These are phyloP conservation scores for Vanrija humicola DNA, from an alignment of 1,284 basidiomycete genomes.

Conservation along the genomic window DNA sequence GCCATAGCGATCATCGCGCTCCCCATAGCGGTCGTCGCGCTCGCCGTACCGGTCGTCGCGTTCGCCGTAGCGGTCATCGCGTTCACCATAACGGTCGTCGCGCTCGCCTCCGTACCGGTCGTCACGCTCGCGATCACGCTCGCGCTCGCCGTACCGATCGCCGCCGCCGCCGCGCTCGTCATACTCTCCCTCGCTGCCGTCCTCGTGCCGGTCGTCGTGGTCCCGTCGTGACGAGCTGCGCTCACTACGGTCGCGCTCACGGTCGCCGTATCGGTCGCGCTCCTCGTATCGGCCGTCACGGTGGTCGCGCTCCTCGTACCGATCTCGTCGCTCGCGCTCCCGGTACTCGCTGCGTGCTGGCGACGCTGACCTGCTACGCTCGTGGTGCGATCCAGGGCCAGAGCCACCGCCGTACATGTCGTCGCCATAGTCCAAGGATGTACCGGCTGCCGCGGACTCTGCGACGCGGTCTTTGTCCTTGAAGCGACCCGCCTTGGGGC, in stretches of 20 bases:
- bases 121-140: constrained; percentile 8
- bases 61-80: constrained; percentile 4
- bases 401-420: constrained; percentile 2
- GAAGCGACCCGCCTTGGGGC: constrained; percentile 41
- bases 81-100: constrained; percentile 6
- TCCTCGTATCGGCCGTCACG: constrained; percentile 6
- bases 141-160: constrained; percentile 8
- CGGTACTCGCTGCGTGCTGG: constrained; percentile 5
- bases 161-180: constrained; percentile 12
- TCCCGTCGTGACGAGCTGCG: constrained; percentile 4
- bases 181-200: constrained; percentile 12
- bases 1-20: neutral
- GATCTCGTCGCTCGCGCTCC: constrained; percentile 6
- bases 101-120: constrained; percentile 4
- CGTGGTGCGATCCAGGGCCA: constrained; percentile 12
- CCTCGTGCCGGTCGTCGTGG: neutral
- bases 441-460: constrained; percentile 17
- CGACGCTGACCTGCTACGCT: constrained; percentile 2
- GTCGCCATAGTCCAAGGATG: constrained; percentile 37
- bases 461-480: constrained; percentile 44
- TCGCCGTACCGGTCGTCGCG: constrained; percentile 2
- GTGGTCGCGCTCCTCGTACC: constrained; percentile 5
- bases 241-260: neutral
- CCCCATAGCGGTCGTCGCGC: neutral
- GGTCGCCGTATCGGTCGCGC: constrained; percentile 10